These are phyloP conservation scores for Pseudonitzschia delicatissima DNA, from an alignment of 108 stramenopile genomes.

Conservation along the genomic window DNA sequence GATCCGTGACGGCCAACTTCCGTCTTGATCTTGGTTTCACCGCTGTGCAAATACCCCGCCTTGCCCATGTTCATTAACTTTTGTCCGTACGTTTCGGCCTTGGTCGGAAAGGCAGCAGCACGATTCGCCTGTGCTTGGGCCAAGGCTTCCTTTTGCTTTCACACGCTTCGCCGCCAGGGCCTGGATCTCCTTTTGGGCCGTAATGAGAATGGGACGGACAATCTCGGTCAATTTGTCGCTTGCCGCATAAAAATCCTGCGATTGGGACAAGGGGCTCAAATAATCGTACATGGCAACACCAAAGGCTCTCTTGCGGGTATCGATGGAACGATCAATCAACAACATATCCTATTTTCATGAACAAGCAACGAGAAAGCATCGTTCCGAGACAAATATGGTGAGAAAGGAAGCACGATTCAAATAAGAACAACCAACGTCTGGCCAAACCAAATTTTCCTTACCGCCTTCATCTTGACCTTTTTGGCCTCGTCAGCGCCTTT, in stretches of 20 bases:
- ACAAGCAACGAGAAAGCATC: too few species aligned
- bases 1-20: slow-evolving; percentile 61
- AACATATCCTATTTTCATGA: slow-evolving; percentile 46
- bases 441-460: not conserved
- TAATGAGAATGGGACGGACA: slow-evolving; percentile 60
- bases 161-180: slow-evolving; percentile 61
- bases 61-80: slow-evolving; percentile 72
- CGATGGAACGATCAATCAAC: slow-evolving; percentile 70
- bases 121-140: slow-evolving; percentile 55
- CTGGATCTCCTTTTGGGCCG: slow-evolving; percentile 74
- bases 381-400: not conserved
- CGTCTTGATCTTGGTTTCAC: slow-evolving; percentile 66
- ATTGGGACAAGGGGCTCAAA: slow-evolving; percentile 54
- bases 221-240: slow-evolving; percentile 58
- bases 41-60: slow-evolving; percentile 54
- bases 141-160: slow-evolving; percentile 52
- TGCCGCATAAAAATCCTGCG: slow-evolving; percentile 71
- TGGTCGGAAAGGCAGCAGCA: slow-evolving; percentile 52
- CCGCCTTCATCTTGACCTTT: slow-evolving; percentile 64
- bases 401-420: not conserved
- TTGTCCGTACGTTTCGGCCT: slow-evolving; percentile 55
- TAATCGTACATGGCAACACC: slow-evolving; percentile 84
- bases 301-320: slow-evolving; percentile 59
- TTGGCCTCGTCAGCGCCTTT: slow-evolving; percentile 48
- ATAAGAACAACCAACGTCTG: not conserved